phyloP scores from a whole-genome alignment of 2,329 filamentous ascomycete genomes.

The Venturia oleaginea region DNA sequence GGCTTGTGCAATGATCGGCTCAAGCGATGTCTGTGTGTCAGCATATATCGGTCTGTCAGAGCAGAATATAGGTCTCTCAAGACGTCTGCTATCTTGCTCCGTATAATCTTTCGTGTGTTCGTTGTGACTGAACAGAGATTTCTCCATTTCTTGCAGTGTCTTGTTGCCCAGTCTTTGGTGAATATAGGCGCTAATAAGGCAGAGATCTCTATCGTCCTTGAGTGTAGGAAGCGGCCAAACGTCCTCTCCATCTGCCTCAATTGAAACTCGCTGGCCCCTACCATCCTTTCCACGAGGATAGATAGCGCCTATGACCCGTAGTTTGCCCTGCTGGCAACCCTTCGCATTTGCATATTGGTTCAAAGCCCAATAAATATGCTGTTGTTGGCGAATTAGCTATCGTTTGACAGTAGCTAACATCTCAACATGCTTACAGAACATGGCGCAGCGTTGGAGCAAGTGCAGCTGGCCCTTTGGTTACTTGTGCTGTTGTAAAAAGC shows the following conservation, averaged over 20 bases:
- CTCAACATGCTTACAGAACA: background rate
- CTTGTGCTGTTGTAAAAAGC: background rate
- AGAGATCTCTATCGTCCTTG: background rate
- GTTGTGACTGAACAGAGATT: background rate
- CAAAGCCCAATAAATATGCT: background rate
- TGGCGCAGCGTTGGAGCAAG: background rate
- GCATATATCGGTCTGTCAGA: background rate
- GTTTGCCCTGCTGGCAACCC: background rate
- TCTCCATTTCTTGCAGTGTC: background rate
- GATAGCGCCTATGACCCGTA: background rate
- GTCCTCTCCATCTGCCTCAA: background rate
- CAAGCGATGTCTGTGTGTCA: background rate
- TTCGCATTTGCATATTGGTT: background rate
- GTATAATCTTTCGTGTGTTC: background rate
- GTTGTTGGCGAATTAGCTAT: background rate
- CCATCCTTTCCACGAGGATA: background rate
- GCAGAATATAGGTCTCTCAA: background rate
- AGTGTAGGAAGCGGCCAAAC: background rate
- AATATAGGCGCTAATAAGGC: background rate
- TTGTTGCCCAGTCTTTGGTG: background rate
- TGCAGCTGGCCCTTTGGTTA: background rate
- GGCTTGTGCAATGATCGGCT: background rate
- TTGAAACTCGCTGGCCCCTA: background rate
- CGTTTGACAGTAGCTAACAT: background rate
- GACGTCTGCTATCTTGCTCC: background rate